Percentiles rank a stretch among this genome's conserved stretches.
These are phyloP conservation scores for Flaveria linearis DNA, from an alignment of 129 eudicot genomes.

Conservation along the genomic window DNA sequence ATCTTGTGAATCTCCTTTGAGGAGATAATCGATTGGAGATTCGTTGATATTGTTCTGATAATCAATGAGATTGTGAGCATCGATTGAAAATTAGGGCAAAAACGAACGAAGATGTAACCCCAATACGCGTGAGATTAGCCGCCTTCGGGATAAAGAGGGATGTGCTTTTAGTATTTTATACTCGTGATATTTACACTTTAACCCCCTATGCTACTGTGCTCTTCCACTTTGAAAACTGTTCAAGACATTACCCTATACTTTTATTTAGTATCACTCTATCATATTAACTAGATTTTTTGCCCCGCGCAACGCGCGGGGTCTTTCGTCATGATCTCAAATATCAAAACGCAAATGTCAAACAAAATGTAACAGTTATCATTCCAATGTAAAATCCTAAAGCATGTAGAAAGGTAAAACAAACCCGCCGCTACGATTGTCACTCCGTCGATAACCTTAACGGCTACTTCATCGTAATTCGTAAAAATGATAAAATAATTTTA, in stretches of 20 bases:
- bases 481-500: too few species aligned
- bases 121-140: constrained; percentile 23
- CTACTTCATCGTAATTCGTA: too few species aligned
- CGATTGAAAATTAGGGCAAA: constrained; percentile 35
- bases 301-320: too few species aligned
- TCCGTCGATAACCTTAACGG: too few species aligned
- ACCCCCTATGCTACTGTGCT: not conserved
- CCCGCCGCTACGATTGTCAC: too few species aligned
- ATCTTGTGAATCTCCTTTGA: constrained; percentile 2
- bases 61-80: not conserved
- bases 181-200: constrained; percentile 6
- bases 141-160: constrained; percentile 27
- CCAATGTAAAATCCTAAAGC: too few species aligned
- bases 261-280: too few species aligned
- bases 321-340: too few species aligned
- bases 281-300: too few species aligned
- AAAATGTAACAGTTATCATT: too few species aligned
- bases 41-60: not conserved
- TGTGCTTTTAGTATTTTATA: not conserved
- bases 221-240: not conserved
- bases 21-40: constrained; percentile 18
- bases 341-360: too few species aligned
- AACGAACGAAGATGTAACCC: constrained; percentile 20
- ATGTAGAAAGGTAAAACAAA: too few species aligned
- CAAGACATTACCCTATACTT: not conserved